Conservation (phyloP, 1,139 yeast genomes). For the Pichia sp. region DNA sequence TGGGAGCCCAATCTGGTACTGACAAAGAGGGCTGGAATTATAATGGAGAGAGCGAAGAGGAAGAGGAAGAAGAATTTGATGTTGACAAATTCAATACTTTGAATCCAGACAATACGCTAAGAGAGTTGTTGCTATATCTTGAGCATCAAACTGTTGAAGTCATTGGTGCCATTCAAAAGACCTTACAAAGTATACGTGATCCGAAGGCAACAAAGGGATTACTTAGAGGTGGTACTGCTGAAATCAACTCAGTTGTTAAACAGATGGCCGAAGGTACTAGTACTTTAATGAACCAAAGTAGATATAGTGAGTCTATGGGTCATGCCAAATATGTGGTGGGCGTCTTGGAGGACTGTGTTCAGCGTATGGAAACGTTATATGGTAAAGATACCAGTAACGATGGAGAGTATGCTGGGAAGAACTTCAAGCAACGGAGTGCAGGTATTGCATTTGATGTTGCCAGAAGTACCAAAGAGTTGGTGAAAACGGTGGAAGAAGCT, state of each 20-base stretch:
- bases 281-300: conserved; percentile 82
- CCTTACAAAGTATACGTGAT: conserved; percentile 69
- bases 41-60: conserved; percentile 13
- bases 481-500: conserved; percentile 92
- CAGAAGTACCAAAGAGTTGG: conserved; percentile 90
- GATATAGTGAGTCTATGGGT: conserved; percentile 76
- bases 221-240: conserved; percentile 64
- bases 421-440: conserved; percentile 86
- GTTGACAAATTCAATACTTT: conserved; percentile 72
- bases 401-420: conserved; percentile 80
- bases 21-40: conserved; percentile 1
- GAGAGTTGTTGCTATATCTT: conserved; percentile 76
- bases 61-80: conserved; percentile 42
- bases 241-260: conserved; percentile 69
- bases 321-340: conserved; percentile 91
- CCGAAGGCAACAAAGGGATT: conserved; percentile 75
- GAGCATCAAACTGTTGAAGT: conserved; percentile 95
- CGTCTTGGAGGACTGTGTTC: conserved; percentile 77
- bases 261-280: conserved; percentile 92
- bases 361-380: conserved; percentile 61
- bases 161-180: conserved; percentile 80
- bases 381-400: conserved; percentile 40
- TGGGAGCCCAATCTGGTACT: conserved; percentile 18
- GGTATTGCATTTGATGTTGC: conserved; percentile 96
- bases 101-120: conserved; percentile 82